Conservation (phyloP, 2,329 filamentous ascomycete species). For the Sporothrix humicola region DNA sequence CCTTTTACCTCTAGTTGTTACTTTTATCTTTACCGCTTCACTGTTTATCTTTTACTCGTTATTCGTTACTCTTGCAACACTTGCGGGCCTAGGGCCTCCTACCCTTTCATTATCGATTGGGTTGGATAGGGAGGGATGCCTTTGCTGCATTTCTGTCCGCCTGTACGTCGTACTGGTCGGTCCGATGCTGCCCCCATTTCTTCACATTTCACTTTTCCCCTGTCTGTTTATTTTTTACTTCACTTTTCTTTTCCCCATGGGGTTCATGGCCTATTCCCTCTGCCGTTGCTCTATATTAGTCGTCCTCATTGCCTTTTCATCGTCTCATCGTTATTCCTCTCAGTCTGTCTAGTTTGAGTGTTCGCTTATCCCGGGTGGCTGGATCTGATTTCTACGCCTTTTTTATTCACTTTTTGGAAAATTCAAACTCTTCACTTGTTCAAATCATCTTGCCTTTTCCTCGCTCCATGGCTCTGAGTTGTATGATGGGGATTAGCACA, state of each 20-base stretch:
- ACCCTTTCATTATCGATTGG: conserved; percentile 13
- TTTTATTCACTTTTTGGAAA: neutral
- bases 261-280: conserved; percentile 14
- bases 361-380: neutral
- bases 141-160: neutral
- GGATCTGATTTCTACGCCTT: neutral
- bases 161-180: neutral
- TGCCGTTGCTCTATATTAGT: conserved; percentile 5
- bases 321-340: neutral
- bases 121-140: neutral
- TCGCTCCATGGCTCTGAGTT: neutral
- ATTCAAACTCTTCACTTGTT: neutral
- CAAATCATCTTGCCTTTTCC: too few species aligned
- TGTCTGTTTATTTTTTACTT: neutral
- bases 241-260: neutral
- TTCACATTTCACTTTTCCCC: neutral
- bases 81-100: neutral
- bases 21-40: neutral
- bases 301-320: neutral
- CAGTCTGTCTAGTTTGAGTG: neutral
- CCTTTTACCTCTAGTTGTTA: neutral
- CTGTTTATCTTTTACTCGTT: neutral
- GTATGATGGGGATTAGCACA: neutral
- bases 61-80: neutral
- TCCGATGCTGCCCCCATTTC: neutral